Base-by-base conservation (phyloP, 306 rosid species). In the Begonia loranthoides region DNA sequence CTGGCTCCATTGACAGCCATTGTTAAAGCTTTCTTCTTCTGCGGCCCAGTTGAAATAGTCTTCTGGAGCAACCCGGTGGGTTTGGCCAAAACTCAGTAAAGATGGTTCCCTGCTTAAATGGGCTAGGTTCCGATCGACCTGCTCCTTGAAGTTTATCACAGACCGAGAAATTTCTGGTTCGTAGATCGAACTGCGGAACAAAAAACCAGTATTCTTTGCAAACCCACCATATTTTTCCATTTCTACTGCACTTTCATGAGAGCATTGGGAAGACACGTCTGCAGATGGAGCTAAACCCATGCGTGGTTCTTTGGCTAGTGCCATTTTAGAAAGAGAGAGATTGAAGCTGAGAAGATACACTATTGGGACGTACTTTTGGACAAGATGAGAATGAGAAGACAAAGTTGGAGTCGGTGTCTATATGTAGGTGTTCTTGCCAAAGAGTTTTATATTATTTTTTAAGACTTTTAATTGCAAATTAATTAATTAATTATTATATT, bases 11-110 rank as follows among this genome's bases (percentile, higher is more conserved):
- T 65, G 62, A 45, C 60, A 52, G 60, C 65, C 62, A 17, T 58
- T 51, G 21, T 57, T 53, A 64, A 54, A 62, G 48, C 49, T 41
- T 21, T 51, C 59, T 41, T 61, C 77, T 28, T 28, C 36, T 28
- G 36, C 36, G 0, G 6, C 8, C 71, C 73, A 61, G 47, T 41
- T 54, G 50, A 63, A 58, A 45, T 52, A 47, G 19, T 69, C 34
- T 36, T 67, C 79, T 41, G 33, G 62, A 41, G 59, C 48, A 21
- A 55, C 41, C 41, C 53, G 12, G 16, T 49, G 56, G 9, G 45
- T 68, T 13, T 82, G 77, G 59, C 79, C 83, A 69, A 84, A 88
- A 67, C 83, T 75, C 53, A 88, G 75, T 71, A 84, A 62, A 56
- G 93, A 76, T 28, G 36, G 5, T 24, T 74, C 87, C 1, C 11